Conservation (phyloP, 2,329 filamentous ascomycete species). For the Penicillium sp. region DNA sequence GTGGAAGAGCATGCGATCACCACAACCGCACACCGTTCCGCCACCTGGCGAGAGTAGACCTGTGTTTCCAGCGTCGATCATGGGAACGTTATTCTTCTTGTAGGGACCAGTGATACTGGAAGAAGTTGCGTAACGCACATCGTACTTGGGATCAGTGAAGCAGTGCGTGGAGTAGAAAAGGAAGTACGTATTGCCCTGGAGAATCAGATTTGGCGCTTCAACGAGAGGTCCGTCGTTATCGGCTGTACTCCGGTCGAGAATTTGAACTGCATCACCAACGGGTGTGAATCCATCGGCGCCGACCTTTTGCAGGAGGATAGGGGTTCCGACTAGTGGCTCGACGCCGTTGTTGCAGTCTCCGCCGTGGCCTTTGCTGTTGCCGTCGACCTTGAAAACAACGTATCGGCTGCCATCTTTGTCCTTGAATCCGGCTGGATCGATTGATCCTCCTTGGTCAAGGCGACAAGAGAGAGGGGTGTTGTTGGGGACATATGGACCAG, state of each 20-base stretch:
- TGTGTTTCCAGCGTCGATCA: slow-evolving; percentile 38
- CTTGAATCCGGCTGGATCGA: slow-evolving; percentile 63
- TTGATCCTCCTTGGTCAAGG: slow-evolving; percentile 58
- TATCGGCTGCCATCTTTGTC: slow-evolving; percentile 60
- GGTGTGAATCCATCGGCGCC: slow-evolving; percentile 53
- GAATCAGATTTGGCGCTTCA: slow-evolving; percentile 61
- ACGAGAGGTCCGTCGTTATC: slow-evolving; percentile 64
- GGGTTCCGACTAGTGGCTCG: slow-evolving; percentile 38
- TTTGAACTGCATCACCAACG: slow-evolving; percentile 56
- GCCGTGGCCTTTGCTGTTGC: slow-evolving; percentile 56
- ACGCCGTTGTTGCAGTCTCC: slow-evolving; percentile 51
- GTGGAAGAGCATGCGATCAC: slow-evolving; percentile 37
- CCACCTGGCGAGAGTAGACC: slow-evolving; percentile 36
- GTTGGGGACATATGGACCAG: slow-evolving; percentile 57
- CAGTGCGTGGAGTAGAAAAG: slow-evolving; percentile 66
- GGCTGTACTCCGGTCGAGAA: slow-evolving; percentile 59
- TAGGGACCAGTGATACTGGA: slow-evolving; percentile 40
- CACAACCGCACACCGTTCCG: slow-evolving; percentile 33
- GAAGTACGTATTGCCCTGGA: slow-evolving; percentile 53
- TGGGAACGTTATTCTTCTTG: slow-evolving; percentile 34
- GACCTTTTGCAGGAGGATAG: slow-evolving; percentile 45
- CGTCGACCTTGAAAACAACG: slow-evolving; percentile 68
- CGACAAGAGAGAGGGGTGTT: slow-evolving; percentile 56
- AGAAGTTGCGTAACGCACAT: slow-evolving; percentile 62
- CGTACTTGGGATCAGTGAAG: slow-evolving; percentile 57